phyloP scores from a whole-genome alignment of 371 early-diverging fungal species.

The Funneliformis caledonium region DNA sequence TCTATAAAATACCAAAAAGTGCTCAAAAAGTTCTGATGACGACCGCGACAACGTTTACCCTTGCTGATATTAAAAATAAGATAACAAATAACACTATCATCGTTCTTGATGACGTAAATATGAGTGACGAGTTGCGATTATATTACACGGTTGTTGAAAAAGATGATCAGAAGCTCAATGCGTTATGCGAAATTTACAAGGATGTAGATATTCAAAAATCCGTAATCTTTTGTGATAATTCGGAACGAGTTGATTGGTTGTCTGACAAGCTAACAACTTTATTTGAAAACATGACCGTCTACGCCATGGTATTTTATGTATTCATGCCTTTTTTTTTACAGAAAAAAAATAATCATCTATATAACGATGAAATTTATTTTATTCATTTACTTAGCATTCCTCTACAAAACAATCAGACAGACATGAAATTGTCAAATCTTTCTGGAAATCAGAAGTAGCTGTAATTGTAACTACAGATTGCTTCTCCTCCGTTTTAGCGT shows the following conservation, averaged over 20 bases:
- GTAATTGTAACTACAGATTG: conserved; percentile 6
- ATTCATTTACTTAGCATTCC: neutral
- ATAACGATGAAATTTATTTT: neutral
- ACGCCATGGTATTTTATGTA: neutral
- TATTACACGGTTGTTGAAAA: conserved; percentile 33
- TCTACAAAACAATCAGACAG: conserved; percentile 11
- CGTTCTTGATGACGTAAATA: neutral
- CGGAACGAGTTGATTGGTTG: conserved; percentile 28
- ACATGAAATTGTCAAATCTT: conserved; percentile 25
- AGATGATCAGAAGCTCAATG: conserved; percentile 29
- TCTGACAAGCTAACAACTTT: conserved; percentile 15
- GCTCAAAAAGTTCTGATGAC: conserved; percentile 29
- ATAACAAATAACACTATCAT: neutral
- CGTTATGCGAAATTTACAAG: conserved; percentile 26
- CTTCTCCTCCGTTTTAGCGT: conserved; percentile 1
- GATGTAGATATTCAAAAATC: conserved; percentile 7
- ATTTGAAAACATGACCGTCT: neutral
- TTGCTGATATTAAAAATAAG: conserved; percentile 29
- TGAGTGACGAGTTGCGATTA: conserved; percentile 28
- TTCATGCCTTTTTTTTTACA: too few relatives aligned
- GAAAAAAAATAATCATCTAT: neutral
- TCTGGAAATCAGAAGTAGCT: neutral
- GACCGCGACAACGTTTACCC: conserved; percentile 33
- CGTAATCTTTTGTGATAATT: conserved; percentile 31
- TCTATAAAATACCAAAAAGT: neutral